These are phyloP conservation scores for Alternaria panax DNA, from an alignment of 2,329 filamentous ascomycete species.

Conservation along the genomic window DNA sequence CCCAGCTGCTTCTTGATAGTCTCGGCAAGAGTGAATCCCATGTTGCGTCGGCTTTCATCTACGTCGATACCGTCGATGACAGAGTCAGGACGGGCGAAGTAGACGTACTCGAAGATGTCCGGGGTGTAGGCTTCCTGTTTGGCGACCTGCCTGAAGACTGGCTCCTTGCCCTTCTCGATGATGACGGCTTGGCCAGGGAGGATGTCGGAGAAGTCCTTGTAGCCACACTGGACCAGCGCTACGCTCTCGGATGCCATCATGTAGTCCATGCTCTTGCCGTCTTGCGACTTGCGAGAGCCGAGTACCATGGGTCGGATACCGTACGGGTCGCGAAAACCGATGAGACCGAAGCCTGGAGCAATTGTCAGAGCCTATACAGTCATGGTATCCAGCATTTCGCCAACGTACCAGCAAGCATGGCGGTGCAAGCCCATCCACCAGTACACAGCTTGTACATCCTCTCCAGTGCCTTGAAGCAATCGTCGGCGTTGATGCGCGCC, in stretches of 20 bases:
- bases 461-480: slow-evolving; percentile 75
- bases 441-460: slow-evolving; percentile 76
- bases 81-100: slow-evolving; percentile 83
- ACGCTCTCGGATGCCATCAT: slow-evolving; percentile 92
- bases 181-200: slow-evolving; percentile 86
- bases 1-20: slow-evolving; percentile 73
- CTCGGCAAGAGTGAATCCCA: slow-evolving; percentile 82
- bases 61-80: slow-evolving; percentile 89
- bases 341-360: slow-evolving; percentile 71
- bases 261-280: slow-evolving; percentile 75
- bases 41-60: slow-evolving; percentile 81
- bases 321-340: slow-evolving; percentile 80
- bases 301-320: slow-evolving; percentile 85
- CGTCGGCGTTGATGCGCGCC: slow-evolving; percentile 77
- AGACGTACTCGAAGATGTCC: slow-evolving; percentile 88
- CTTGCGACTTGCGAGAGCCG: slow-evolving; percentile 74
- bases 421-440: slow-evolving; percentile 80
- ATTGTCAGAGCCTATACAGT: slow-evolving; percentile 19
- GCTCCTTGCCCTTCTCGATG: slow-evolving; percentile 76
- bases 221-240: slow-evolving; percentile 81
- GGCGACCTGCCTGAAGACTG: slow-evolving; percentile 78
- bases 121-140: slow-evolving; percentile 74
- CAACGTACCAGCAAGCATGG: slow-evolving; percentile 73
- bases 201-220: slow-evolving; percentile 77
- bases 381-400: neutral